Evolutionary conservation across 2,329 filamentous ascomycete species (phyloP), one percentile per base, ranked within the genome.

Genomic region (Aspergillus ibericus): DNA sequence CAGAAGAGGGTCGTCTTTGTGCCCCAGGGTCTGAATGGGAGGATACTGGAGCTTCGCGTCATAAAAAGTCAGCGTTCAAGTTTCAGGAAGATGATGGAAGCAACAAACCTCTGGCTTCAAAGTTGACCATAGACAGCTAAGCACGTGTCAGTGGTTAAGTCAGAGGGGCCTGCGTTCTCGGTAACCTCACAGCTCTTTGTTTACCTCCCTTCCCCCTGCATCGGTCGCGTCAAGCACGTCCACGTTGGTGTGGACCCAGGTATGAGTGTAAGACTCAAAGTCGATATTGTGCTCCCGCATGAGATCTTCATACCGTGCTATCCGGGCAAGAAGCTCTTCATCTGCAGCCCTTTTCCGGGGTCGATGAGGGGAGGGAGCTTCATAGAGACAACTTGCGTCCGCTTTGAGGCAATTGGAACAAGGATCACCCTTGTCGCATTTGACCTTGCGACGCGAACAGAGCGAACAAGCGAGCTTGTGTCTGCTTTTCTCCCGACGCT

Each of bases 391-490:
- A 65, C 89, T 83, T 22, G 82, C 82, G 29, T 80, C 77, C 56
- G 85, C 82, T 75, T 84, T 88, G 72, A 85, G 78, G 69, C 88
- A 90, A 75, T 88, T 88, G 68, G 83, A 80, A 69, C 88, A 91
- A 25, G 88, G 88, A 73, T 87, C 87, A 67, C 82, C 84, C 74
- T 87, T 88, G 73, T 90, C 86, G 74, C 88, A 91, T 58, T 86
- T 86, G 49, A 91, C 83, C 72, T 91, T 91, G 58, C 88, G 84
- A 70, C 88, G 87, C 71, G 91, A 88, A 40, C 65, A 67, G 4
- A 64, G 27, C 8, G 54, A 36, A 22, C 63, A 65, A 2, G 92
- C 44, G 3, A 48, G 44, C 3, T 16, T 27, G 3, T n/a, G 44
- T 29, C 25, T n/a, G 27, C 2, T 27, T 4, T 2, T 15, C 7